A percentile compares a stretch with the other conserved stretches of the same genome.
phyloP scores from a whole-genome alignment of 176 grass and related monocot genomes.

The Luzula sylvatica region DNA sequence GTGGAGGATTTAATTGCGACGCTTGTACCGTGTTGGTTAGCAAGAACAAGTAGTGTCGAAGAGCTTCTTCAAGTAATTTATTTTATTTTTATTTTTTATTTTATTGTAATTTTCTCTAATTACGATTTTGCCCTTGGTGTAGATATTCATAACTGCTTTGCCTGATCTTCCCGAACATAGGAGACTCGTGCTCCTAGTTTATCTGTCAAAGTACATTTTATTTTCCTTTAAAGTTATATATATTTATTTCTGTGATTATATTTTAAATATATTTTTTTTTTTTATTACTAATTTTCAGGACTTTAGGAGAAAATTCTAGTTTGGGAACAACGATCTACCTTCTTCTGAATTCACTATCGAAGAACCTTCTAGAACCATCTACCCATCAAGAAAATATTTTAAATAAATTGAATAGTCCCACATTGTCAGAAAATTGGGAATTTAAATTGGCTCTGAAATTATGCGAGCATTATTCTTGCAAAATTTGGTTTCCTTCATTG shows the following conservation, averaged over 20 bases:
- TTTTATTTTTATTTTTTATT: neutral
- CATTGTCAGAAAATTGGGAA: conserved; percentile 57
- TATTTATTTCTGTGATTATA: conserved; percentile 4
- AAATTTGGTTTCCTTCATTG: conserved; percentile 85
- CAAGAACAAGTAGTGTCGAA: conserved; percentile 60
- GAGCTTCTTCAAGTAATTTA: conserved; percentile 62
- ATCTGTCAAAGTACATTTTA: conserved; percentile 61
- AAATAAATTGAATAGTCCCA: conserved; percentile 18
- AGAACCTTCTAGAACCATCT: conserved; percentile 21
- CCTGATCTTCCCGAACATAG: conserved; percentile 55
- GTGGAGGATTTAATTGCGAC: conserved; percentile 69
- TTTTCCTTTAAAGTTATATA: too few species aligned
- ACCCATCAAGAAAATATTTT: neutral
- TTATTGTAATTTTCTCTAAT: neutral
- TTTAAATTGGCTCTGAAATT: conserved; percentile 55
- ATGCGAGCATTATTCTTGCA: conserved; percentile 57
- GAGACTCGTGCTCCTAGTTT: conserved; percentile 53
- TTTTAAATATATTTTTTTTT: conserved; percentile 12
- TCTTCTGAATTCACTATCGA: conserved; percentile 42
- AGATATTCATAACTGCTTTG: conserved; percentile 94
- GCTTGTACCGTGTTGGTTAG: conserved; percentile 80
- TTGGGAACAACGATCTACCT: conserved; percentile 52
- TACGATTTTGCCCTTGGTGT: neutral
- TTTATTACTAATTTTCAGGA: conserved; percentile 32
- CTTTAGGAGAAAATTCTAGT: conserved; percentile 47